phyloP scores from a whole-genome alignment of 1,284 basidiomycete species.

The Moesziomyces antarcticus region DNA sequence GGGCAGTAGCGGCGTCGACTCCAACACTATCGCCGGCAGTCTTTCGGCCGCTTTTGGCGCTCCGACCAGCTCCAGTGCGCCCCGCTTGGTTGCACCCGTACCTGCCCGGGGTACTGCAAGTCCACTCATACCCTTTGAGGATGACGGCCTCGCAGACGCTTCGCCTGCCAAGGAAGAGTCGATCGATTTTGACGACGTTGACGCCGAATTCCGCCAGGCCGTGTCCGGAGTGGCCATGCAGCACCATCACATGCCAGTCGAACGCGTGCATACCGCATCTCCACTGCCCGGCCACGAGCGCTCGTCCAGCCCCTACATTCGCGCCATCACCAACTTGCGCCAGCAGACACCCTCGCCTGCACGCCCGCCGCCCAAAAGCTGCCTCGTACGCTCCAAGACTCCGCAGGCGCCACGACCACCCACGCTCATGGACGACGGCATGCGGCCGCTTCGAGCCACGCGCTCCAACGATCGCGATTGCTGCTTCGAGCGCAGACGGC shows the following conservation, averaged over 20 bases:
- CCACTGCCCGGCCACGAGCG: slow-evolving; percentile 2
- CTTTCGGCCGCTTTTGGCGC: slow-evolving; percentile 4
- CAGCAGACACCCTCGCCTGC: slow-evolving; percentile 1
- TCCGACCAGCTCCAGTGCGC: slow-evolving; percentile 1
- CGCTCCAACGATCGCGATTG: slow-evolving; percentile 22
- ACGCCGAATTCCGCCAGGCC: slow-evolving; percentile 30
- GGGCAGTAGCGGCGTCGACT: slow-evolving; percentile 22
- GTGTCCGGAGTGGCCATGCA: slow-evolving; percentile 15
- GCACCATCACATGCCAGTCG: slow-evolving; percentile 2
- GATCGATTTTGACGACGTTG: slow-evolving; percentile 29
- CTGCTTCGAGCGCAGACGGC: slow-evolving; percentile 12
- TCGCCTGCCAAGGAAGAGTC: slow-evolving; percentile 24
- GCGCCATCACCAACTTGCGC: slow-evolving; percentile 11
- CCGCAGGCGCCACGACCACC: slow-evolving; percentile 33
- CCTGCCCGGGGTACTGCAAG: slow-evolving; percentile 21
- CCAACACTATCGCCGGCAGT: slow-evolving; percentile 9
- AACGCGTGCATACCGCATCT: not conserved
- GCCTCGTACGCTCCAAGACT: slow-evolving; percentile 29
- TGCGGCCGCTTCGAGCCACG: slow-evolving; percentile 14
- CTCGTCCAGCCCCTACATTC: slow-evolving; percentile 11
- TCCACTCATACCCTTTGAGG: slow-evolving; percentile 10
- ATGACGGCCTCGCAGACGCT: slow-evolving; percentile 13
- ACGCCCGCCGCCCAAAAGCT: slow-evolving; percentile 26
- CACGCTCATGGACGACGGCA: slow-evolving; percentile 16
- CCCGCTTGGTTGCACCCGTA: slow-evolving; percentile 28